Percentiles rank a stretch among this genome's conserved stretches.
Conservation (phyloP, 2,329 filamentous ascomycete genomes). For the Venturiaceae sp. region DNA sequence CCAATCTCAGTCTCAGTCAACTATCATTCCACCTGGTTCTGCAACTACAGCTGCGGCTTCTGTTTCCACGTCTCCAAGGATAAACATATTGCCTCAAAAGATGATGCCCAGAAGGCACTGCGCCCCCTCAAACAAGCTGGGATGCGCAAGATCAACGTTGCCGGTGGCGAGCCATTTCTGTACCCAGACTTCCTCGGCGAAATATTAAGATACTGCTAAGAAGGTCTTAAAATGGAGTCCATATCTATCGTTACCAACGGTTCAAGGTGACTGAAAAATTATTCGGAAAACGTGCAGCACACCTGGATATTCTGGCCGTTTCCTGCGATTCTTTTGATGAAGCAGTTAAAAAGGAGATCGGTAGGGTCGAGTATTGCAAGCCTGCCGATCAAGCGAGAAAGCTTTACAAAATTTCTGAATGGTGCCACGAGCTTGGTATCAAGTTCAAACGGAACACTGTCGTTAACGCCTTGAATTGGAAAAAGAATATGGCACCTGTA, state of each 20-base stretch:
- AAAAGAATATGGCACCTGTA: too few species aligned
- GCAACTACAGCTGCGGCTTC: conserved; percentile 42
- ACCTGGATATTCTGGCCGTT: too few species aligned
- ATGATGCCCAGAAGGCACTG: conserved; percentile 35
- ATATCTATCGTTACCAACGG: conserved; percentile 45
- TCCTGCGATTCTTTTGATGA: too few species aligned
- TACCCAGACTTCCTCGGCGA: conserved; percentile 34
- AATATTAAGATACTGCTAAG: conserved; percentile 39
- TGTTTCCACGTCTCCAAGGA: conserved; percentile 48
- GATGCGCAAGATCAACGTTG: conserved; percentile 48
- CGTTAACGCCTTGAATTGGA: too few species aligned
- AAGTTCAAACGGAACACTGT: too few species aligned
- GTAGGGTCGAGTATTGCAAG: too few species aligned
- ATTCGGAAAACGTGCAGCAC: too few species aligned
- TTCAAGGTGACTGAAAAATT: too few species aligned
- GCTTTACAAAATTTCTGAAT: too few species aligned
- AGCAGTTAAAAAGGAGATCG: too few species aligned
- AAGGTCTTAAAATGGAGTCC: conserved; percentile 38
- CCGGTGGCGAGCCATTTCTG: conserved; percentile 46
- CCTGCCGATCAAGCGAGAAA: too few species aligned
- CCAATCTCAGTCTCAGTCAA: conserved; percentile 35
- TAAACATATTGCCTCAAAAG: conserved; percentile 31
- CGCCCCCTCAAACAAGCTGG: conserved; percentile 37
- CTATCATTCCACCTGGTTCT: conserved; percentile 37
- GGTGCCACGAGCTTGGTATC: too few species aligned